phyloP scores from a whole-genome alignment of 345 rosid species.

The Euclidium syriacum region DNA sequence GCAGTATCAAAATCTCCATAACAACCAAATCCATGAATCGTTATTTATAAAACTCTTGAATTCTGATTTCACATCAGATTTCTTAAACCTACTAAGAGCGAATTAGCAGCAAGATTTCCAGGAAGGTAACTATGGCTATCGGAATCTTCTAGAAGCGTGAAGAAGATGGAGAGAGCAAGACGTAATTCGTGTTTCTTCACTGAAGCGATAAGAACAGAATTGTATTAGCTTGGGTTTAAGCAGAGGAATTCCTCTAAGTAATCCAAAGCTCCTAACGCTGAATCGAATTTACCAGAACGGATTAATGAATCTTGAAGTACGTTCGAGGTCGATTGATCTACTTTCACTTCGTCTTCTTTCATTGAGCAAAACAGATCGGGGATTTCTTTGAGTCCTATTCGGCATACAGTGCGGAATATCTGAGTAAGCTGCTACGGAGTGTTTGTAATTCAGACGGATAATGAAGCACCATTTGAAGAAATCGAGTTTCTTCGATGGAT shows the following conservation, averaged over 20 bases:
- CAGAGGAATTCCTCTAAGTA: conserved; percentile 62
- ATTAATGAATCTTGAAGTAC: conserved; percentile 51
- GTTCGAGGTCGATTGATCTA: conserved; percentile 56
- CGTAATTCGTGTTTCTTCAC: conserved; percentile 51
- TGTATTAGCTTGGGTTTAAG: conserved; percentile 46
- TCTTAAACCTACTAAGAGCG: conserved; percentile 58
- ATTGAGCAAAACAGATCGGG: conserved; percentile 49
- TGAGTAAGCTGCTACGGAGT: conserved; percentile 52
- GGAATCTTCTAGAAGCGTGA: conserved; percentile 53
- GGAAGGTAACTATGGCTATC: conserved; percentile 42
- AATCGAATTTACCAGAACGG: conserved; percentile 53
- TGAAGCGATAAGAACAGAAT: conserved; percentile 60
- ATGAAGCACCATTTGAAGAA: conserved; percentile 51
- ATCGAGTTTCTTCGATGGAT: conserved; percentile 51
- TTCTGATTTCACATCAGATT: conserved; percentile 52
- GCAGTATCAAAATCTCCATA: too few species aligned
- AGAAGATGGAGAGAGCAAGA: conserved; percentile 61
- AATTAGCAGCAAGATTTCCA: conserved; percentile 54
- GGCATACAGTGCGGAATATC: conserved; percentile 57
- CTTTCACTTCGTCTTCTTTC: conserved; percentile 56
- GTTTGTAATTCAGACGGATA: conserved; percentile 51
- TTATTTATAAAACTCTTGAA: too few species aligned
- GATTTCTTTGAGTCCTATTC: conserved; percentile 52
- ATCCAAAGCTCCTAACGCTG: conserved; percentile 65
- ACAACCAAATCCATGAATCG: too few species aligned